phyloP scores from a whole-genome alignment of 768 basidiomycete genomes.

The Rhodotorula babjevae region DNA sequence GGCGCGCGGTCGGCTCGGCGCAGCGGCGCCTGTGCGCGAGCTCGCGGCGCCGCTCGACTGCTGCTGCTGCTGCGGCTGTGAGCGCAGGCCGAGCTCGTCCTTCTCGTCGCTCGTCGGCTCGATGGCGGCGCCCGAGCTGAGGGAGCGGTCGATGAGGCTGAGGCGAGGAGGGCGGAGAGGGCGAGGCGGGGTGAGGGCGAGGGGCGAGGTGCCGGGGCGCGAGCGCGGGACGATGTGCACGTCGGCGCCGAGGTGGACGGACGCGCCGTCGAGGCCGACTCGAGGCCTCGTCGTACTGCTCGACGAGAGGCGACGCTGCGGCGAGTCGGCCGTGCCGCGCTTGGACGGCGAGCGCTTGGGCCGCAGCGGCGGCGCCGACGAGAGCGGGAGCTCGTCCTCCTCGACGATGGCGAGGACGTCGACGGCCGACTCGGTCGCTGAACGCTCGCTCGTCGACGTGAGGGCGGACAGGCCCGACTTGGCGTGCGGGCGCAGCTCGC shows the following conservation, averaged over 20 bases:
- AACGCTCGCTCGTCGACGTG: conserved; percentile 4
- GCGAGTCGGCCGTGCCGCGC: background rate
- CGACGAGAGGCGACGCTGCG: background rate
- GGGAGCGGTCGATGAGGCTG: background rate
- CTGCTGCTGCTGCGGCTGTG: background rate
- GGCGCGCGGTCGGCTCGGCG: conserved; percentile 5
- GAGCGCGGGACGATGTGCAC: conserved; percentile 13
- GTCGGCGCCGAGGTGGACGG: background rate
- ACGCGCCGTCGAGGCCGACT: conserved; percentile 5
- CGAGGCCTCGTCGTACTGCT: background rate
- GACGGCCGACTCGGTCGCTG: conserved; percentile 26
- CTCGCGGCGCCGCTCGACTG: too few species aligned
- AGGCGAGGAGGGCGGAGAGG: background rate
- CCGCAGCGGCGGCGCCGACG: background rate
- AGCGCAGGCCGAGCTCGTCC: conserved; percentile 17
- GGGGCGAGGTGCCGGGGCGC: background rate
- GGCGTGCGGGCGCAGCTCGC: background rate
- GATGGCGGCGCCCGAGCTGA: conserved; percentile 8
- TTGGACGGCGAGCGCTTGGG: conserved; percentile 22
- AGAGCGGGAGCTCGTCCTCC: conserved; percentile 17
- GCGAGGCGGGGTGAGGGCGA: background rate
- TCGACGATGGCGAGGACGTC: conserved; percentile 33
- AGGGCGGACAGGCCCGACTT: conserved; percentile 12
- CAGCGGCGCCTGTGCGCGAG: background rate
- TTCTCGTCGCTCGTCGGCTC: conserved; percentile 16